phyloP scores from a whole-genome alignment of 306 rosid genomes.

The Quercus mongolica region DNA sequence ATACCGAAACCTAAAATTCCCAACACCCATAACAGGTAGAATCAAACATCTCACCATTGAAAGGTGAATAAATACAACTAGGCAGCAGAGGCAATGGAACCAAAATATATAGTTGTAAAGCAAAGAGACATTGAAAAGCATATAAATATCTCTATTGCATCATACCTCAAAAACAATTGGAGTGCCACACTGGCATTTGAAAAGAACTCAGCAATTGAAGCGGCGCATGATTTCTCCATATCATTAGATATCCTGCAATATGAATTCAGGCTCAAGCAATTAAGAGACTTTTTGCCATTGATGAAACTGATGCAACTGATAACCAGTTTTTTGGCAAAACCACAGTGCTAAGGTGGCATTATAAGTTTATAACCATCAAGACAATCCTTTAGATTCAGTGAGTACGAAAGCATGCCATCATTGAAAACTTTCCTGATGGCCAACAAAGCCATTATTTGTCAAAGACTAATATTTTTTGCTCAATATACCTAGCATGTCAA shows the following conservation, averaged over 20 bases:
- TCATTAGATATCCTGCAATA: slow-evolving; percentile 44
- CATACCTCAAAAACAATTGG: slow-evolving; percentile 40
- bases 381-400: not conserved
- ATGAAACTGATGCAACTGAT: not conserved
- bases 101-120: not conserved
- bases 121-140: not conserved
- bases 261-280: slow-evolving; percentile 18
- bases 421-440: not conserved
- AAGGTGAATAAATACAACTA: not conserved
- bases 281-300: not conserved
- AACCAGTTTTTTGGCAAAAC: not conserved
- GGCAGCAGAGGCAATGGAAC: not conserved
- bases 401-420: not conserved
- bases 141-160: not conserved
- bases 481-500: not conserved
- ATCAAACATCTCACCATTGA: not conserved
- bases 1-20: too few species aligned
- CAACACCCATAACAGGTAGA: not conserved
- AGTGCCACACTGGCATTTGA: slow-evolving; percentile 33
- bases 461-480: too few species aligned
- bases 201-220: slow-evolving; percentile 37
- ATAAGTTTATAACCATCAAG: not conserved
- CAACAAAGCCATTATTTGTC: not conserved
- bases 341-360: not conserved
- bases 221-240: slow-evolving; percentile 24